Evolutionary conservation across 1,284 basidiomycete species (phyloP).

Genomic region (Cryptococcus sp.): DNA sequence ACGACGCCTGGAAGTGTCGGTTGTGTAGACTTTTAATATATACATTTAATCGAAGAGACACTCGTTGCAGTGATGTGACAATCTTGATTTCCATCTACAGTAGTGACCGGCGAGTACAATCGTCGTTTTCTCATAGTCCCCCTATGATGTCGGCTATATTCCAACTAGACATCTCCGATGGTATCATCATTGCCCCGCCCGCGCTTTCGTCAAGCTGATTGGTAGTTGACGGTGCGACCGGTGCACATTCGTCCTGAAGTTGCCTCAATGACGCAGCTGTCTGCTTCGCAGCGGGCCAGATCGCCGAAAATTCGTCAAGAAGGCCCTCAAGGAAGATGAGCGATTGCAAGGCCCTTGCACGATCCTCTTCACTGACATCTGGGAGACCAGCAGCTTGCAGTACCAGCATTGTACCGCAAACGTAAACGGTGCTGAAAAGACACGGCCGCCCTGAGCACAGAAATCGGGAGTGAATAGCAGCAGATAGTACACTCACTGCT

Average conservation of each 20-base stretch:
- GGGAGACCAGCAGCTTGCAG: constrained; percentile 25
- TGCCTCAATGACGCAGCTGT: constrained; percentile 17
- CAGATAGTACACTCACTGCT: constrained; percentile 17
- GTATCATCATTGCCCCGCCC: too few relatives aligned
- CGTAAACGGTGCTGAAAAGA: constrained; percentile 18
- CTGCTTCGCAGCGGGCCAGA: constrained; percentile 23
- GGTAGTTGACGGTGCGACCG: not conserved
- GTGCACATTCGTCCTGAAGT: constrained; percentile 14
- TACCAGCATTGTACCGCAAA: constrained; percentile 26
- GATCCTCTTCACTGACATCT: constrained; percentile 11
- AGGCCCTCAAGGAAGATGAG: constrained; percentile 17
- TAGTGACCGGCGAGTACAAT: too few relatives aligned
- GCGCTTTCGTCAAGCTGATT: too few relatives aligned
- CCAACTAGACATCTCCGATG: too few relatives aligned
- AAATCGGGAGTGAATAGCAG: not conserved
- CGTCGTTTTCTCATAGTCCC: too few relatives aligned
- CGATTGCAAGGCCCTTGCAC: constrained; percentile 11
- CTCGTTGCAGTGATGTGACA: too few relatives aligned
- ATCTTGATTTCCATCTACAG: too few relatives aligned
- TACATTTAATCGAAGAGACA: too few relatives aligned
- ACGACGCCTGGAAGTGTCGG: too few relatives aligned
- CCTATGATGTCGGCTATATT: too few relatives aligned
- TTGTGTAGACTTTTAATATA: too few relatives aligned
- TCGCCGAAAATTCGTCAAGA: constrained; percentile 18
- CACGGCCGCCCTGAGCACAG: not conserved